Conservation (phyloP, 1,284 basidiomycete species). For the Pisolithus thermaeus region DNA sequence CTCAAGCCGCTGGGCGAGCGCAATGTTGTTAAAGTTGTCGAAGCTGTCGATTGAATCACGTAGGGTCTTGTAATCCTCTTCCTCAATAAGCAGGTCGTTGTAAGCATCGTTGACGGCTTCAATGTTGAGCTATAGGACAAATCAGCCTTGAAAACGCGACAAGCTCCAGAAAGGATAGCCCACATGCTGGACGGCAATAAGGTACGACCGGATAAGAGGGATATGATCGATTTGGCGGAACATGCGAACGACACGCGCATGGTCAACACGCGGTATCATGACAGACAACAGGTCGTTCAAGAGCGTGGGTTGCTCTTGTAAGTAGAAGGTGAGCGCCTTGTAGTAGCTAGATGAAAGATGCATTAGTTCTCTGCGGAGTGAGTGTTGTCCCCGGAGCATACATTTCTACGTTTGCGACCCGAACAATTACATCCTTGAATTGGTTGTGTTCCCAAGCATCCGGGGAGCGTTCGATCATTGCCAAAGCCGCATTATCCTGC, state of each 20-base stretch:
- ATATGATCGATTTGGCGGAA: slow-evolving; percentile 95
- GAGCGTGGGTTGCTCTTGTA: slow-evolving; percentile 90
- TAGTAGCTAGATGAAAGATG: slow-evolving; percentile 58
- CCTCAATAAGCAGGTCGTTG: slow-evolving; percentile 95
- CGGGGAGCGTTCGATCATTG: slow-evolving; percentile 96
- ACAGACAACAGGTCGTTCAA: slow-evolving; percentile 92
- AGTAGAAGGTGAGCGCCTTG: slow-evolving; percentile 84
- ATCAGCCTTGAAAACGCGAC: slow-evolving; percentile 6
- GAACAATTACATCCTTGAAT: slow-evolving; percentile 94
- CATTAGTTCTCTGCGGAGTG: not conserved
- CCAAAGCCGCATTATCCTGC: slow-evolving; percentile 90
- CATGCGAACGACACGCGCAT: slow-evolving; percentile 91
- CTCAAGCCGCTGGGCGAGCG: slow-evolving; percentile 83
- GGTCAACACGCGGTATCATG: slow-evolving; percentile 90
- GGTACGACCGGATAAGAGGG: slow-evolving; percentile 91
- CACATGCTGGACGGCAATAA: slow-evolving; percentile 93
- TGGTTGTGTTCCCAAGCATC: slow-evolving; percentile 99
- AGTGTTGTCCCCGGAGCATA: slow-evolving; percentile 31
- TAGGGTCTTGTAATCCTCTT: slow-evolving; percentile 97
- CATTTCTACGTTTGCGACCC: slow-evolving; percentile 98
- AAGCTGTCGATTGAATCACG: slow-evolving; percentile 96
- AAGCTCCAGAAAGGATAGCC: slow-evolving; percentile 22
- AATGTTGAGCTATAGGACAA: slow-evolving; percentile 69
- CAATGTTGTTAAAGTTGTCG: slow-evolving; percentile 95
- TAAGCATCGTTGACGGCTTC: slow-evolving; percentile 98